Evolutionary conservation across 2,329 filamentous ascomycete species (phyloP).

Genomic region (Apiospora rasikravindrae): DNA sequence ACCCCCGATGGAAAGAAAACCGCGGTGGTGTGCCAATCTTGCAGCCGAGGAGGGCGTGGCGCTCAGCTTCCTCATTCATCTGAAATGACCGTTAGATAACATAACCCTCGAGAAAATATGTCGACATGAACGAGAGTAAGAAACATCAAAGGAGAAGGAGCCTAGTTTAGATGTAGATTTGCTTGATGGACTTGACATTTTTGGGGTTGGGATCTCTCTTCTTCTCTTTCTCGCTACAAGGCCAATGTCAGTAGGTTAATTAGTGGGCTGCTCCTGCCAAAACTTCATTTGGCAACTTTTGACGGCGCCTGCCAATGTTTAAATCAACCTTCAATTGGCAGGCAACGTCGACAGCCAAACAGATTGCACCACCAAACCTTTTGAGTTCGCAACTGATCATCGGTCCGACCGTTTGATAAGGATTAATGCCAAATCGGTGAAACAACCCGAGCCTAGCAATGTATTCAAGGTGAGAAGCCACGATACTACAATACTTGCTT

Average conservation of each 20-base stretch:
- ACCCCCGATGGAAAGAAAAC: neutral
- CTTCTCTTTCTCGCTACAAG: neutral
- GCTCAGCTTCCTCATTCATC: too few species aligned
- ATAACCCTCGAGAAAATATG: too few species aligned
- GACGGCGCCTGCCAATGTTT: conserved; percentile 16
- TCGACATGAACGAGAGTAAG: too few species aligned
- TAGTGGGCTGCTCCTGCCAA: conserved; percentile 14
- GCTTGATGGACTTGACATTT: neutral
- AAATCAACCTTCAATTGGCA: neutral
- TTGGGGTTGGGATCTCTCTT: neutral
- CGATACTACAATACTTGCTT: neutral
- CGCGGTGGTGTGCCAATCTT: neutral
- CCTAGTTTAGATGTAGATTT: neutral
- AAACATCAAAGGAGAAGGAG: neutral
- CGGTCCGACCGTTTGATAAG: neutral
- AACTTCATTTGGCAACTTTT: conserved; percentile 19
- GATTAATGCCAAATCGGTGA: neutral
- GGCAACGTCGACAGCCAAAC: neutral
- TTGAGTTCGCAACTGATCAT: neutral
- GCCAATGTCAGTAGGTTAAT: neutral
- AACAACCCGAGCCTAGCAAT: neutral
- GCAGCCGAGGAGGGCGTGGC: neutral
- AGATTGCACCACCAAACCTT: neutral
- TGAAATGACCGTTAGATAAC: too few species aligned
- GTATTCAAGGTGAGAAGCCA: neutral